Percentiles rank a stretch among this genome's conserved stretches.
phyloP scores from a whole-genome alignment of 163 green algal genomes.

The Smithsoniella earleae region DNA sequence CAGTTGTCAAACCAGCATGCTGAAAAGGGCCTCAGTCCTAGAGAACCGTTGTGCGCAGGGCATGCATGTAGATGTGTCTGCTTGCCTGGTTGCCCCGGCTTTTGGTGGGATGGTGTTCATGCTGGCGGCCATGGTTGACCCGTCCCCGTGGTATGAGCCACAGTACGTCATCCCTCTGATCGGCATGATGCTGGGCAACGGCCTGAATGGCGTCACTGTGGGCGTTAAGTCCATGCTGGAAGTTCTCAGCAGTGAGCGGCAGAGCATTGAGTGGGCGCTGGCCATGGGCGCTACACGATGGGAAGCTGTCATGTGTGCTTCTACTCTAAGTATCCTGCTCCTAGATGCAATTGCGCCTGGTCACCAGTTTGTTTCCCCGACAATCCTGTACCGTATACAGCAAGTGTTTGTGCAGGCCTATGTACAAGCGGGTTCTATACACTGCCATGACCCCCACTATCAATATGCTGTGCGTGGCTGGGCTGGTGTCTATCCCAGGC shows the following conservation, averaged over 20 bases:
- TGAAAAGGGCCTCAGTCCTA: background rate
- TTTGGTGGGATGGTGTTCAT: conserved; percentile 5
- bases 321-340: no score
- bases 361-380: background rate
- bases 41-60: background rate
- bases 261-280: conserved; percentile 34
- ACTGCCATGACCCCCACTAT: conserved; percentile 32
- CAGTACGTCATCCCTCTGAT: conserved; percentile 34
- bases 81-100: conserved; percentile 10
- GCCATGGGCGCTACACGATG: conserved; percentile 33
- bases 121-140: conserved; percentile 11
- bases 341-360: background rate
- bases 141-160: conserved; percentile 25
- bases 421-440: conserved; percentile 9
- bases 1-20: no score
- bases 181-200: conserved; percentile 39
- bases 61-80: conserved; percentile 28
- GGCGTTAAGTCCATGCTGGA: conserved; percentile 30
- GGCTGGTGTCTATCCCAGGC: conserved; percentile 35
- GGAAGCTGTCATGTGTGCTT: conserved; percentile 28
- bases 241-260: conserved; percentile 27
- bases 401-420: background rate
- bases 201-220: conserved; percentile 32
- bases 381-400: background rate
- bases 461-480: conserved; percentile 34